Conservation (phyloP, 257 asterid genomes). For the Fraxinus excelsior region DNA sequence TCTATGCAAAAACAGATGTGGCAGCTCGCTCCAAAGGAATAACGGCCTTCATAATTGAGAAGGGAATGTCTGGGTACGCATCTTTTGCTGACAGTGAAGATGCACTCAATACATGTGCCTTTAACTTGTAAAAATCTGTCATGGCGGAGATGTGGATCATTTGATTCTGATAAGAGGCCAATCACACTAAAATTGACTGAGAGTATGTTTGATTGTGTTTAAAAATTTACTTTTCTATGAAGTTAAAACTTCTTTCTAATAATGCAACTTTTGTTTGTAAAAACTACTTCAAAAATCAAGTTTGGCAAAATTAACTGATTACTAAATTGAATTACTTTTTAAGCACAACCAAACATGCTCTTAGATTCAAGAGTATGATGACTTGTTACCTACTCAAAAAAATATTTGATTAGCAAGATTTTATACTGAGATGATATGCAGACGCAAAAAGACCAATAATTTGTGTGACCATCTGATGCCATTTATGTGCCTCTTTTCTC, state of each 20-base stretch:
- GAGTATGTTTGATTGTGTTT: background rate
- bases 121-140: background rate
- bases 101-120: conserved; percentile 2
- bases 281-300: background rate
- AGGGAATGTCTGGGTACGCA: conserved; percentile 92
- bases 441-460: conserved; percentile 5
- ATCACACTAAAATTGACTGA: background rate
- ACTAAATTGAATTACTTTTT: no score
- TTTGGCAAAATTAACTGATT: no score
- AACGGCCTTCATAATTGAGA: conserved; percentile 93
- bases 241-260: background rate
- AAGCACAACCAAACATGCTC: background rate
- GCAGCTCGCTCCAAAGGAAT: conserved; percentile 88
- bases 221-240: background rate
- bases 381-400: background rate
- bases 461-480: background rate
- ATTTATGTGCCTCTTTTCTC: background rate
- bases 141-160: background rate
- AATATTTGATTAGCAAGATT: background rate
- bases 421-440: background rate
- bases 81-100: conserved; percentile 28
- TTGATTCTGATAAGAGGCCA: background rate
- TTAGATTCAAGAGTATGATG: background rate
- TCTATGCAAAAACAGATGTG: conserved; percentile 90
- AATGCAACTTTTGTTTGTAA: background rate